A percentile compares a stretch with the other conserved stretches of the same genome.
Conservation (phyloP, 2,329 filamentous ascomycete genomes). For the Lachnellula willkommii region DNA sequence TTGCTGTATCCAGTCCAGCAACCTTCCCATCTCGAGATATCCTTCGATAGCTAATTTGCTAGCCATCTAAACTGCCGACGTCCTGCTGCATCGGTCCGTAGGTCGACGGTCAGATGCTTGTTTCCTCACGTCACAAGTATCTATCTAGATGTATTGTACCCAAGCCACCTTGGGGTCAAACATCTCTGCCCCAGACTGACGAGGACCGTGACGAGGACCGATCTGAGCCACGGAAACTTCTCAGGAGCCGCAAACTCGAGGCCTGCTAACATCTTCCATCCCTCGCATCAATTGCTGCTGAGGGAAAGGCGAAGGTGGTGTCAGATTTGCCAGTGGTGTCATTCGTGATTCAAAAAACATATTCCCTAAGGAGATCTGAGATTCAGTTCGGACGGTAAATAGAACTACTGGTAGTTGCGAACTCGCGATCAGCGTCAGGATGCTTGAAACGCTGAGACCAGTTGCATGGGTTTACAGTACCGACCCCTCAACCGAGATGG, state of each 20-base stretch:
- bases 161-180: conserved; percentile 21
- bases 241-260: background rate
- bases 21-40: conserved; percentile 14
- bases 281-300: conserved; percentile 2
- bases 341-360: conserved; percentile 27
- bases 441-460: conserved; percentile 25
- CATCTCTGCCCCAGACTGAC: conserved; percentile 15
- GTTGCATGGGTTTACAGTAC: conserved; percentile 12
- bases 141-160: conserved; percentile 9
- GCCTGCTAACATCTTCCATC: background rate
- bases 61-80: conserved; percentile 24
- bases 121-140: conserved; percentile 21
- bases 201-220: conserved; percentile 6
- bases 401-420: conserved; percentile 6
- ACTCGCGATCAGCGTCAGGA: conserved; percentile 23
- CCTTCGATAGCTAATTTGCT: conserved; percentile 13
- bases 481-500: conserved; percentile 19
- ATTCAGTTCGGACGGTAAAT: conserved; percentile 29
- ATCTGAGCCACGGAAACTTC: conserved; percentile 2
- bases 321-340: conserved; percentile 18
- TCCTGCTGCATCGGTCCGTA: conserved; percentile 28
- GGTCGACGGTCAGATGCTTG: conserved; percentile 25
- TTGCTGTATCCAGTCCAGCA: conserved; percentile 1
- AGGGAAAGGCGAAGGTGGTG: background rate
- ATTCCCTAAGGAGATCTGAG: conserved; percentile 25